These are phyloP conservation scores for Globisporangium paroecandrum DNA, from an alignment of 352 stramenopile species.

Conservation along the genomic window DNA sequence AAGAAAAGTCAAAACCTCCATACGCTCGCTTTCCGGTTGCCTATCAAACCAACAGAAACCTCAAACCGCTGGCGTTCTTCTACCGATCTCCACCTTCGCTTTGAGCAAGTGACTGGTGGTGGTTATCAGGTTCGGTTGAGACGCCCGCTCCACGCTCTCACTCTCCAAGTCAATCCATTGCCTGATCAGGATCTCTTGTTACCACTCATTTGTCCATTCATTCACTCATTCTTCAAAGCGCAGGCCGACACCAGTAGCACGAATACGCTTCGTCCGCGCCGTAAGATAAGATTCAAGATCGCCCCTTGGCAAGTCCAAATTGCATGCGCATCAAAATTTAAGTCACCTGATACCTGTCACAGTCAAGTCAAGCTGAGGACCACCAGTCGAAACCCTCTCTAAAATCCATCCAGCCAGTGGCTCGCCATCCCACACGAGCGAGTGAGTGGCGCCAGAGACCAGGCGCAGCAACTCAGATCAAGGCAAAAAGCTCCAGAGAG, in stretches of 20 bases:
- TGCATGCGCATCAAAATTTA: background rate
- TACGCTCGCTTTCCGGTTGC: background rate
- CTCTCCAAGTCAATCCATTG: no score
- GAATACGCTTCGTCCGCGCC: background rate
- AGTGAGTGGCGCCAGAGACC: conserved; percentile 9
- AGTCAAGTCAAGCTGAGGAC: background rate
- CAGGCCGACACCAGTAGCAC: background rate
- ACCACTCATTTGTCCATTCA: no score
- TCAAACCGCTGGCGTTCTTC: background rate
- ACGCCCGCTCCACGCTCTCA: background rate
- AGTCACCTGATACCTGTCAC: background rate
- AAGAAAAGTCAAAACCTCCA: background rate
- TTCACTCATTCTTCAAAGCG: background rate
- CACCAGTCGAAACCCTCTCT: background rate
- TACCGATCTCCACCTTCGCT: background rate
- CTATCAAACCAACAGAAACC: background rate
- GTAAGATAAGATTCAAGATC: background rate
- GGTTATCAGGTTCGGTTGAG: background rate
- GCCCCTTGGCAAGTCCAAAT: background rate
- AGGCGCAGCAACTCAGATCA: background rate
- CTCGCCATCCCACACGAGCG: conserved; percentile 1
- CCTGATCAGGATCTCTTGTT: no score
- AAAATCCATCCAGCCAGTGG: background rate
- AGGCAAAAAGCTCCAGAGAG: conserved; percentile 7
- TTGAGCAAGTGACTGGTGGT: background rate